Conservation (phyloP, 2,329 filamentous ascomycete species). For the Trichoderma sp. region DNA sequence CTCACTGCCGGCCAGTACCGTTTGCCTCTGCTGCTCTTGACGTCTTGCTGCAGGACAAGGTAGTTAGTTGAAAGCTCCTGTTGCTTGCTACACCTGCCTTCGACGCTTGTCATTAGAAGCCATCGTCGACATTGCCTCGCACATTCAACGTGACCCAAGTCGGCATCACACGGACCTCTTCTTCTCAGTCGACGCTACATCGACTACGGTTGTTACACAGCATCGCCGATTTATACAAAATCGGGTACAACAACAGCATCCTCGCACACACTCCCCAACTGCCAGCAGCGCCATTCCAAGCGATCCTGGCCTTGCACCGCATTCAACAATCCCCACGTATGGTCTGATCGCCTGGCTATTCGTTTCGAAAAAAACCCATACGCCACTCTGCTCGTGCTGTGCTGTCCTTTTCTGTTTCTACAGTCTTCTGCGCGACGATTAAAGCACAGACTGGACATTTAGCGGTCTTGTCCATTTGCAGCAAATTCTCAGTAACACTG, state of each 20-base stretch:
- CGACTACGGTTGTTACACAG: conserved; percentile 21
- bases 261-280: conserved; percentile 22
- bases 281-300: conserved; percentile 25
- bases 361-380: conserved; percentile 9
- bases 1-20: not conserved
- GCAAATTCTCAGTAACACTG: conserved; percentile 3
- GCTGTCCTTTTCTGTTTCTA: not conserved
- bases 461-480: conserved; percentile 11
- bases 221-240: conserved; percentile 18
- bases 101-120: not conserved
- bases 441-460: not conserved
- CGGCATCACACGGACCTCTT: not conserved
- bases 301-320: conserved; percentile 30
- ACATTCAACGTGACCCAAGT: not conserved
- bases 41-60: not conserved
- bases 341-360: conserved; percentile 6
- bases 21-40: not conserved
- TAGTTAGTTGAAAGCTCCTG: not conserved
- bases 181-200: not conserved
- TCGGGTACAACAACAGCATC: conserved; percentile 26
- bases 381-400: conserved; percentile 10
- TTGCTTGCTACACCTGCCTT: not conserved
- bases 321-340: conserved; percentile 33
- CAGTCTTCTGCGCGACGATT: conserved; percentile 7
- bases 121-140: not conserved